Evolutionary conservation across 1,284 basidiomycete genomes (phyloP).

Genomic region (Rhizopogon parksii): DNA sequence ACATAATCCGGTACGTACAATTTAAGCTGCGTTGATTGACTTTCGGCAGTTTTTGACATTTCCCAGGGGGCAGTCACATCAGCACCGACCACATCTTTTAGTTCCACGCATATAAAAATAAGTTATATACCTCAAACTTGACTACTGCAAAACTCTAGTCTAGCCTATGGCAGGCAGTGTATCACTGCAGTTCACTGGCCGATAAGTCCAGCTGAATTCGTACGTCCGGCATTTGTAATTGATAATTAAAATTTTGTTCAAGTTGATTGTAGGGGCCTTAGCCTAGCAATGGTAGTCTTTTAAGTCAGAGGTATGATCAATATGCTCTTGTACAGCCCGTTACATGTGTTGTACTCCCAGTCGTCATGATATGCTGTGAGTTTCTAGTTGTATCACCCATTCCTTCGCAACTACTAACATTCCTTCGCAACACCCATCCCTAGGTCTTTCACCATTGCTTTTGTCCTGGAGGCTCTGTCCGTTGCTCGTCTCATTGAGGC

Average conservation of each 20-base stretch:
- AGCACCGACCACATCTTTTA: background rate
- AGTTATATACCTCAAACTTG: background rate
- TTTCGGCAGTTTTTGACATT: background rate
- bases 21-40: background rate
- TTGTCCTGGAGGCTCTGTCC: slow-evolving; percentile 4
- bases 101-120: slow-evolving; percentile 1
- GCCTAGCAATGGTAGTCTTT: slow-evolving; percentile 25
- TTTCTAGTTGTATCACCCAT: slow-evolving; percentile 7
- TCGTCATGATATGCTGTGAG: slow-evolving; percentile 12
- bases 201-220: slow-evolving; percentile 9
- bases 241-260: slow-evolving; percentile 15
- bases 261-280: slow-evolving; percentile 10
- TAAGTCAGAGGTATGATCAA: slow-evolving; percentile 19
- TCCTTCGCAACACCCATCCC: background rate
- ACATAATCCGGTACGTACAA: background rate
- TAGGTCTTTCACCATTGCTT: slow-evolving; percentile 3
- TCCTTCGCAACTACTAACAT: slow-evolving; percentile 11
- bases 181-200: background rate
- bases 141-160: background rate
- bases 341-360: slow-evolving; percentile 4
- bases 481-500: background rate
- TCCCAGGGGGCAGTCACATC: background rate
- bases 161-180: background rate
- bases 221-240: slow-evolving; percentile 22
- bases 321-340: slow-evolving; percentile 13